Conservation (phyloP, 495 filamentous ascomycete genomes). For the Penicillium tannophilum region DNA sequence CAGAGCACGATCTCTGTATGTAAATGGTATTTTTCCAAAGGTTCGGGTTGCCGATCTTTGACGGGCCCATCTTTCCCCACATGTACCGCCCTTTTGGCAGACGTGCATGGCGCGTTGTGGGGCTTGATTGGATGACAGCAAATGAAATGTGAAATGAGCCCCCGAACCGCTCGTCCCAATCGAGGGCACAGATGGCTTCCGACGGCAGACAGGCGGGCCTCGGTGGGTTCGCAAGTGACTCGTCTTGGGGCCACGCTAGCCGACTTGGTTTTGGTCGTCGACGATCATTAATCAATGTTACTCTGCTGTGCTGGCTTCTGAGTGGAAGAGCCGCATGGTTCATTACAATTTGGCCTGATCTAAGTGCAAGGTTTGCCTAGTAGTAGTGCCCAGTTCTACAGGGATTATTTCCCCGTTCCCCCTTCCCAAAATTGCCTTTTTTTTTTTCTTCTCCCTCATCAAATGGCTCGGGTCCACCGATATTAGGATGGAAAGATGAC, state of each 20-base stretch:
- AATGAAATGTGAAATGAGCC: slow-evolving; percentile 22
- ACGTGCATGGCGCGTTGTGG: slow-evolving; percentile 7
- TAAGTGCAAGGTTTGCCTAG: too few species aligned
- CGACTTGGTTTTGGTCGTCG: not conserved
- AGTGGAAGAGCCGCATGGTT: slow-evolving; percentile 6
- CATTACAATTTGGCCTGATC: slow-evolving; percentile 11
- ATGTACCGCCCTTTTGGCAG: slow-evolving; percentile 9
- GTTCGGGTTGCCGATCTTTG: slow-evolving; percentile 6
- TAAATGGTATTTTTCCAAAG: not conserved
- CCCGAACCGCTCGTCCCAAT: slow-evolving; percentile 17
- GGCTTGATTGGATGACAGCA: slow-evolving; percentile 19
- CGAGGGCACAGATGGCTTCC: slow-evolving; percentile 9
- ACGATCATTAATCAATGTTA: not conserved
- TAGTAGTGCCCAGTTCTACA: not conserved
- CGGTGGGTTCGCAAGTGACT: slow-evolving; percentile 22
- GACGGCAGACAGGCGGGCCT: slow-evolving; percentile 12
- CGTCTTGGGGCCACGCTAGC: slow-evolving; percentile 14
- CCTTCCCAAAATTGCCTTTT: not conserved
- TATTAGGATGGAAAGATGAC: not conserved
- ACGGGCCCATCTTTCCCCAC: slow-evolving; percentile 5
- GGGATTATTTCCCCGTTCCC: not conserved
- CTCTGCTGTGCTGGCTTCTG: not conserved
- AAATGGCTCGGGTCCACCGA: not conserved
- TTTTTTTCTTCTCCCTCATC: not conserved
- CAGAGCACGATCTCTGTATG: not conserved